phyloP scores from a whole-genome alignment of 768 basidiomycete species.

The Russula foetens region DNA sequence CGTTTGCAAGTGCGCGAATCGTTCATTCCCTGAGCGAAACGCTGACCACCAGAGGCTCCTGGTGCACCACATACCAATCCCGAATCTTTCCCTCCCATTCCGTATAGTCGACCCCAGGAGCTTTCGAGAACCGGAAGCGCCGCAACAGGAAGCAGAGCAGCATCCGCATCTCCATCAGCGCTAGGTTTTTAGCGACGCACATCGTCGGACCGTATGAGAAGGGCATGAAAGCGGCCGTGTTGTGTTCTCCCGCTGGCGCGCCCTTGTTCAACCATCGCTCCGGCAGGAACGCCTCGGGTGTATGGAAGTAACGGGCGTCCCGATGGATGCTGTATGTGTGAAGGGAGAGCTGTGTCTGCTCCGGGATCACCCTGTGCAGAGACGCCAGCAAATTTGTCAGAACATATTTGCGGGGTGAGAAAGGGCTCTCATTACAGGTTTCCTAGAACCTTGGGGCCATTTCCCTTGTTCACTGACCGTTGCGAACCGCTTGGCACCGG shows the following conservation, averaged over 20 bases:
- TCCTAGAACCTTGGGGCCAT: conserved; percentile 23
- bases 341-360: too few relatives aligned
- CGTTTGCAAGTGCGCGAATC: conserved; percentile 31
- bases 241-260: conserved; percentile 10
- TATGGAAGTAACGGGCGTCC: too few relatives aligned
- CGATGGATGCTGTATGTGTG: too few relatives aligned
- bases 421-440: conserved; percentile 12
- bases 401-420: too few relatives aligned
- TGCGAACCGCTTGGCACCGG: too few relatives aligned
- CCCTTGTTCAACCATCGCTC: conserved; percentile 3
- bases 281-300: conserved; percentile 10
- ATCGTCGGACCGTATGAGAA: conserved; percentile 37
- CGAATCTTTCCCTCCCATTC: conserved; percentile 7
- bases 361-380: too few relatives aligned
- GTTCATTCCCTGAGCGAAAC: too few relatives aligned
- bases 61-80: conserved; percentile 15
- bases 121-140: too few relatives aligned
- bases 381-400: too few relatives aligned
- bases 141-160: too few relatives aligned
- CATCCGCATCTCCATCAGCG: too few relatives aligned
- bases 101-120: conserved; percentile 15
- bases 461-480: too few relatives aligned
- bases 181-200: conserved; percentile 36
- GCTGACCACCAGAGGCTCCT: background rate
- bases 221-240: conserved; percentile 36